Conservation (phyloP, 2,329 filamentous ascomycete species). For the Xylariaceae sp. region DNA sequence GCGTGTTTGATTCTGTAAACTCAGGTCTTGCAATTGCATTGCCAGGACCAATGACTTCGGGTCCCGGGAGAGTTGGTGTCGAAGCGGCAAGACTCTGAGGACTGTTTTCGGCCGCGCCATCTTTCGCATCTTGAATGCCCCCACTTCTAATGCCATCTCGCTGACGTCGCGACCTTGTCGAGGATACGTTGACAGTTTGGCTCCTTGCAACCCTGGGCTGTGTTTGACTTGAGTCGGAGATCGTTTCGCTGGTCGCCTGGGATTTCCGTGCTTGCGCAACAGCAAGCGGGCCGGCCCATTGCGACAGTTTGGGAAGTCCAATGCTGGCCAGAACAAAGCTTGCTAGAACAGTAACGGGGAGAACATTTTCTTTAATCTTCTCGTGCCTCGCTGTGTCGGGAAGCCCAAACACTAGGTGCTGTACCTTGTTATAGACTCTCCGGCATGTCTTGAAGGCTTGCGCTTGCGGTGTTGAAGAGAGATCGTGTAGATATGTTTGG, state of each 20-base stretch:
- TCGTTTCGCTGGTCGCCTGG: conserved; percentile 56
- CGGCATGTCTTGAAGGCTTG: conserved; percentile 77
- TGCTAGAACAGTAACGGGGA: conserved; percentile 75
- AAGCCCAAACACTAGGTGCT: conserved; percentile 79
- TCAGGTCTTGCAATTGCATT: conserved; percentile 39
- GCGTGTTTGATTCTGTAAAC: conserved; percentile 48
- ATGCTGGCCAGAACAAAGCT: conserved; percentile 76
- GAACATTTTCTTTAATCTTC: conserved; percentile 75
- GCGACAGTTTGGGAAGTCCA: conserved; percentile 69
- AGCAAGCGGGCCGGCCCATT: conserved; percentile 73
- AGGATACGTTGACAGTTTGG: conserved; percentile 58
- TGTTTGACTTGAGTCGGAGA: conserved; percentile 51
- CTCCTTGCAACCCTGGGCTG: conserved; percentile 56
- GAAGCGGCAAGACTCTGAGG: conserved; percentile 15
- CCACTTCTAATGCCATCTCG: conserved; percentile 45
- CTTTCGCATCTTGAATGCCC: conserved; percentile 40
- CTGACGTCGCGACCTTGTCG: conserved; percentile 46
- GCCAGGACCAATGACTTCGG: conserved; percentile 2
- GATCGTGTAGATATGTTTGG: conserved; percentile 81
- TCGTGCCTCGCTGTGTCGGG: conserved; percentile 65
- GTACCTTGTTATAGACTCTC: conserved; percentile 81
- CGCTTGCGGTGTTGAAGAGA: conserved; percentile 69
- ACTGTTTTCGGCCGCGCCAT: conserved; percentile 14
- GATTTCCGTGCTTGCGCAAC: conserved; percentile 78
- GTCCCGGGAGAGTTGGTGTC: conserved; percentile 13